Evolutionary conservation across 2,329 filamentous ascomycete genomes (phyloP).

Genomic region (Arthrobotrys megalospora): DNA sequence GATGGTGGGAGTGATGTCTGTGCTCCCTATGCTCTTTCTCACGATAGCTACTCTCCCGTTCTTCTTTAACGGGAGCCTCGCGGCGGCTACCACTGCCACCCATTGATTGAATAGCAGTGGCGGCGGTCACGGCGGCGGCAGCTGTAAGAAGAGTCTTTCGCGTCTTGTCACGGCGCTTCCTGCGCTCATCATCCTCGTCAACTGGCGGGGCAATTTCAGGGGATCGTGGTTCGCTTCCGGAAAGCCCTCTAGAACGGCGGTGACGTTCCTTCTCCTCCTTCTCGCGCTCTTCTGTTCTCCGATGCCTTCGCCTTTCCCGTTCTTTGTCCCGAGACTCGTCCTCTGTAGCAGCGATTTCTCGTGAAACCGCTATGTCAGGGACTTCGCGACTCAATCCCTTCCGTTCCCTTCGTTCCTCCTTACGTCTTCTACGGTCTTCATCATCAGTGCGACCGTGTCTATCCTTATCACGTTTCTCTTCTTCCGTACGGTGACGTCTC

Average conservation of each 20-base stretch:
- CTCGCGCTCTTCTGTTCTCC: slow-evolving; percentile 51
- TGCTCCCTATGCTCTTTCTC: slow-evolving; percentile 31
- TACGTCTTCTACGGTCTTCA: slow-evolving; percentile 53
- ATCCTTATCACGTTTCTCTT: slow-evolving; percentile 33
- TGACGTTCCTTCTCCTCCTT: slow-evolving; percentile 47
- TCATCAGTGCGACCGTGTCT: slow-evolving; percentile 47
- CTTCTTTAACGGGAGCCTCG: slow-evolving; percentile 36
- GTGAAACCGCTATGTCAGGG: slow-evolving; percentile 44
- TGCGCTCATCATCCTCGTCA: slow-evolving; percentile 54
- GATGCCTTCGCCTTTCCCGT: slow-evolving; percentile 44
- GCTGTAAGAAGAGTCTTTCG: slow-evolving; percentile 44
- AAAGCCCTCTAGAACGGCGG: slow-evolving; percentile 43
- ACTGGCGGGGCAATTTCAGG: slow-evolving; percentile 16
- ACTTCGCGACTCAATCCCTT: slow-evolving; percentile 33
- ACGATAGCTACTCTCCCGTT: slow-evolving; percentile 39
- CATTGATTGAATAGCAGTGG: slow-evolving; percentile 26
- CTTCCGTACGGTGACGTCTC: slow-evolving; percentile 46
- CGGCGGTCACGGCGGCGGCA: slow-evolving; percentile 45
- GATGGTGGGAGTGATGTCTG: slow-evolving; percentile 33
- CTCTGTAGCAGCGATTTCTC: slow-evolving; percentile 44
- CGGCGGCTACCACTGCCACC: slow-evolving; percentile 49
- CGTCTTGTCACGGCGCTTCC: slow-evolving; percentile 50
- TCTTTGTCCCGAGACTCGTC: slow-evolving; percentile 52
- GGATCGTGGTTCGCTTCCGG: slow-evolving; percentile 36
- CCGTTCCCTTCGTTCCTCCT: slow-evolving; percentile 38